Evolutionary conservation across 495 filamentous ascomycete genomes (phyloP), one percentile per base, ranked within the genome.

Genomic region (Aspergillus nidulans): DNA sequence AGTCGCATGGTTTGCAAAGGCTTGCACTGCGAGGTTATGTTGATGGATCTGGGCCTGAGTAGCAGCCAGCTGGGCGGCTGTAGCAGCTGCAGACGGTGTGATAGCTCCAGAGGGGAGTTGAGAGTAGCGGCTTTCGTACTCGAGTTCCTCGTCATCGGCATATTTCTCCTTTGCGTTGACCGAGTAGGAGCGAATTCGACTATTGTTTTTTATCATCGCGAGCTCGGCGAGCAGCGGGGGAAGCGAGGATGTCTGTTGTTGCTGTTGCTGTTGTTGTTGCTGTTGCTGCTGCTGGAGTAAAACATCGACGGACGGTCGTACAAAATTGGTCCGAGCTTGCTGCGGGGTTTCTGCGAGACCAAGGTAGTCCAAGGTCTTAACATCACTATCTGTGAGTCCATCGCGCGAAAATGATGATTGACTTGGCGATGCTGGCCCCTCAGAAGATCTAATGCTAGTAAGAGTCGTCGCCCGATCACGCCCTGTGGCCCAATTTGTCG

Each of bases 131-230:
- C 61, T 73, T 49, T 77, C 75, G 53, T 90, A 85, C 38, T 91
- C 90, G 16, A 95, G 87, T 21, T 97, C 92, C 57, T 96, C 91
- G 53, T 95, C 91, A 63, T 88, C 86, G 0, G 88, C 94, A 63
- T 97, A 97, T 71, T 95, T 96, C 67, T 97, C 94, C 69, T 95
- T 97, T 38, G 95, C 94, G 69, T 98, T 97, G 44, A 98, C 94
- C 19, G 94, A 98, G 68, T 96, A 97, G 25, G 94, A 98, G 16
- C 94, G 85, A 71, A 97, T 91, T 42, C 94, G 82, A 69, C 88
- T 97, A 50, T 87, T 80, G 56, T 84, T 90, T 68, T 87, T 89
- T 58, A 84, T 85, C 61, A 89, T 82, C 44, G 83, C 84, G 62
- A 94, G 74, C 55, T 89, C 89, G 43, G 88, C 88, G n/a, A 95